These are phyloP conservation scores for Yamadazyma kitorensis DNA, from an alignment of 805 yeast species.

Conservation along the genomic window DNA sequence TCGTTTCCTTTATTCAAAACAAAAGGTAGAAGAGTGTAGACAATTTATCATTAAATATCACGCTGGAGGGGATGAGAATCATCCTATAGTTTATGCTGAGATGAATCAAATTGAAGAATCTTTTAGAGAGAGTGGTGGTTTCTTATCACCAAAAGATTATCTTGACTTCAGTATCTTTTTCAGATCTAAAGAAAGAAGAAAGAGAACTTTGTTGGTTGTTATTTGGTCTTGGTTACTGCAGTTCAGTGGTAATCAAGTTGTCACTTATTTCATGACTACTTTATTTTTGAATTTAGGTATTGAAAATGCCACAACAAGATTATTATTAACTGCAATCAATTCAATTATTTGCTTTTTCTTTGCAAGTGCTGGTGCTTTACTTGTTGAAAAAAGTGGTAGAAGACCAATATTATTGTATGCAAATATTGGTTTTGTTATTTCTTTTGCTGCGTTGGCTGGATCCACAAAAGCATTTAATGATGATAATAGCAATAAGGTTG, in stretches of 20 bases:
- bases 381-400: conserved; percentile 15
- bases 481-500: conserved; percentile 16
- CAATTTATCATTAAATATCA: conserved; percentile 9
- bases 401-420: conserved; percentile 25
- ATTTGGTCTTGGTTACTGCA: conserved; percentile 39
- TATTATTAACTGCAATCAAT: conserved; percentile 48
- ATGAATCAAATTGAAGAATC: conserved; percentile 27
- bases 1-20: neutral
- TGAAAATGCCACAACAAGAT: conserved; percentile 39
- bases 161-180: conserved; percentile 15
- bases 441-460: conserved; percentile 21
- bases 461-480: conserved; percentile 14
- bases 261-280: conserved; percentile 47
- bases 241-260: conserved; percentile 49
- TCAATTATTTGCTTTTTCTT: conserved; percentile 43
- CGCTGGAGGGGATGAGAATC: conserved; percentile 9
- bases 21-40: conserved; percentile 19
- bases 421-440: conserved; percentile 19
- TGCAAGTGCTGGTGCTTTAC: conserved; percentile 16
- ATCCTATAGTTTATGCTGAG: conserved; percentile 25
- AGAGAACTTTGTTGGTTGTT: conserved; percentile 33
- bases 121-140: conserved; percentile 2
- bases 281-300: conserved; percentile 53
- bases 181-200: conserved; percentile 33
- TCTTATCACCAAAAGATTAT: conserved; percentile 4